These are phyloP conservation scores for Alternaria brassicae DNA, from an alignment of 2,329 filamentous ascomycete species.

Conservation along the genomic window DNA sequence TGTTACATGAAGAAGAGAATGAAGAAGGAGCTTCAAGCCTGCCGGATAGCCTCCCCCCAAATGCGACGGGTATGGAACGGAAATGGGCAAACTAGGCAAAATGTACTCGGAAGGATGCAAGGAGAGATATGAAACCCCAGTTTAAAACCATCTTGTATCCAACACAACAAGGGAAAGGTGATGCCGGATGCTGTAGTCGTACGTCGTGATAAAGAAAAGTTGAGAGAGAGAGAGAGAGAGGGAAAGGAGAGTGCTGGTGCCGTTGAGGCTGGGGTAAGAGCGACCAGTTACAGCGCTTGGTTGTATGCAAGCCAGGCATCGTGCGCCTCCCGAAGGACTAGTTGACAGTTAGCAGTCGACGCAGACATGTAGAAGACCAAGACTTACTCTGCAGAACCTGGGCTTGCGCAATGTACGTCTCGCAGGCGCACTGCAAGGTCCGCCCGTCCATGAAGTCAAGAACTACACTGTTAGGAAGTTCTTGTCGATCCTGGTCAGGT, in stretches of 20 bases:
- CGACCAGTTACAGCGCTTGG: conserved; percentile 27
- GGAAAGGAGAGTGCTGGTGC: conserved; percentile 11
- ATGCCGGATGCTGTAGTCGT: conserved; percentile 18
- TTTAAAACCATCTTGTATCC: conserved; percentile 15
- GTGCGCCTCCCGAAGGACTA: conserved; percentile 49
- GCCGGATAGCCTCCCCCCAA: conserved; percentile 13
- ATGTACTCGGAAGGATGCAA: conserved; percentile 6
- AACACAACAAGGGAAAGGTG: conserved; percentile 17
- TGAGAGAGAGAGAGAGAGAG: conserved; percentile 11
- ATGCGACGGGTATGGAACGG: conserved; percentile 20
- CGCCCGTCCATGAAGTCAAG: conserved; percentile 68
- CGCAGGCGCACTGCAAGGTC: conserved; percentile 66
- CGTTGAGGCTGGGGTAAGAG: background rate
- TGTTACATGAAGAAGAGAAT: conserved; percentile 9
- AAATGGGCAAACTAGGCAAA: conserved; percentile 2
- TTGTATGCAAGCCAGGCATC: conserved; percentile 47
- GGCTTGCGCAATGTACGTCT: conserved; percentile 44
- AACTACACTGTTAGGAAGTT: conserved; percentile 84
- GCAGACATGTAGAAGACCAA: too few species aligned
- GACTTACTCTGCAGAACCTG: conserved; percentile 48
- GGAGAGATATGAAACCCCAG: conserved; percentile 9
- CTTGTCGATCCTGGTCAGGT: conserved; percentile 90
- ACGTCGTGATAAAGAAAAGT: conserved; percentile 17
- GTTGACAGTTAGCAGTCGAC: conserved; percentile 21
- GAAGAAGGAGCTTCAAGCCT: conserved; percentile 19